Base-by-base conservation (phyloP, 164 flowering plant species). In the Amborella trichopoda region DNA sequence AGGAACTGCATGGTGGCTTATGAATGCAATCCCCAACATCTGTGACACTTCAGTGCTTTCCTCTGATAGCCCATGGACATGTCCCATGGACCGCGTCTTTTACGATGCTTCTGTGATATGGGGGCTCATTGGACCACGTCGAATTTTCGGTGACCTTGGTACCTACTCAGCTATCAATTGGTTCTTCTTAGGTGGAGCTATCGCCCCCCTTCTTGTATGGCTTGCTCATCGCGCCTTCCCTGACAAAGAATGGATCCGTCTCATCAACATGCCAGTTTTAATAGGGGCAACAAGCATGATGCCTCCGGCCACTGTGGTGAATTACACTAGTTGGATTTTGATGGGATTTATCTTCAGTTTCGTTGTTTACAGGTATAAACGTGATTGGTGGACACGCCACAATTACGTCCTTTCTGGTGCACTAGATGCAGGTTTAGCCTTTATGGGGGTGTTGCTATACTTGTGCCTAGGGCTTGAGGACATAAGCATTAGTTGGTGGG, bases 1-100 rank as follows among this genome's bases (percentile, higher is more conserved):
- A 28, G 72, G 68, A n/a, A 82, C 86, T 1, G 93, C 87, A 22
- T 89, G 95, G 95, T 85, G 85, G 93, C 72, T 89, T 23, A 69
- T 85, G 76, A 80, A 71, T 17, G 63, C 65, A 18, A 78, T 85
- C 44, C 63, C 81, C 0, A 54, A 71, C 54, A 69, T 89, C 1
- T 85, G 97, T 20, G 64, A 76, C 14, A 42, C 64, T 2, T 41
- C 67, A 6, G 28, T 62, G n/a, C 44, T 63, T 12, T 49, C 76
- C 0, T 44, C 78, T 3, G 50, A 64, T 54, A 81, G 80, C 54
- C 65, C 64, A 6, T 89, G 94, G 90, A 85, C 94, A 0, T 89
- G 97, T 49, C 95, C 95, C 0, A 13, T 48, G 5, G 87, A 82
- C 58, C 71, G 55, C 1, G 90, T 85, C 3, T 81, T 82, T 57